A percentile compares a stretch with the other conserved stretches of the same genome.
These are phyloP conservation scores for Thecaphora frezii DNA, from an alignment of 1,284 basidiomycete genomes.

Conservation along the genomic window DNA sequence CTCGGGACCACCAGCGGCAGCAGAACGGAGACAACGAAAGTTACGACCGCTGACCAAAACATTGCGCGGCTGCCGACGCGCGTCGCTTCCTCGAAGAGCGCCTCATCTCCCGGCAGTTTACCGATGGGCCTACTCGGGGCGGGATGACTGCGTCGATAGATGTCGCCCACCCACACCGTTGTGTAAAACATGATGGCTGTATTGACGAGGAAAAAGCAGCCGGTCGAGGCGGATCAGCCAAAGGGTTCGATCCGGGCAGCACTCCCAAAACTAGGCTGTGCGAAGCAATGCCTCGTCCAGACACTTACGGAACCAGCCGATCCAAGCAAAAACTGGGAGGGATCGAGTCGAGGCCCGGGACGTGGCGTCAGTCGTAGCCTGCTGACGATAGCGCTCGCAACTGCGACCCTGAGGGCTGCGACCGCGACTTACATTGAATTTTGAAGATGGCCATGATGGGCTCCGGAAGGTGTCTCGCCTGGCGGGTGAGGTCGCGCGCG, in stretches of 20 bases:
- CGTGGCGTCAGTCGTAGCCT: too few relatives aligned
- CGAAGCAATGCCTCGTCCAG: too few relatives aligned
- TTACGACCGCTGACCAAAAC: slow-evolving; percentile 73
- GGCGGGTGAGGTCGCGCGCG: slow-evolving; percentile 22
- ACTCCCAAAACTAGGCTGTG: too few relatives aligned
- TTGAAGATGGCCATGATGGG: slow-evolving; percentile 44
- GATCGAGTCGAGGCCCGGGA: too few relatives aligned
- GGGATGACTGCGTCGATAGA: slow-evolving; percentile 26
- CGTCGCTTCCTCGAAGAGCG: slow-evolving; percentile 66
- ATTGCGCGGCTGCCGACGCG: slow-evolving; percentile 81
- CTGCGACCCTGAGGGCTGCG: too few relatives aligned
- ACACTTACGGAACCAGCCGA: slow-evolving; percentile 48
- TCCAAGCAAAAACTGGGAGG: slow-evolving; percentile 46
- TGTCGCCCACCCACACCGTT: slow-evolving; percentile 51
- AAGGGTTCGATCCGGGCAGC: too few relatives aligned
- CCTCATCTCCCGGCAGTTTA: slow-evolving; percentile 7
- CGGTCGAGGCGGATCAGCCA: not conserved
- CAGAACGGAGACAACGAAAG: slow-evolving; percentile 70
- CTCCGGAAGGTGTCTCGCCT: slow-evolving; percentile 25
- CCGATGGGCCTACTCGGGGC: not conserved
- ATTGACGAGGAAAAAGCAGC: not conserved
- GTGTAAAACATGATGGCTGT: slow-evolving; percentile 42
- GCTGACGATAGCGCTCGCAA: too few relatives aligned
- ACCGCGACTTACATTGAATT: slow-evolving; percentile 23
- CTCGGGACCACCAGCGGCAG: slow-evolving; percentile 71